Evolutionary conservation across 2,329 filamentous ascomycete species (phyloP), one percentile per base, ranked within the genome.

Genomic region (Massarina eburnea): DNA sequence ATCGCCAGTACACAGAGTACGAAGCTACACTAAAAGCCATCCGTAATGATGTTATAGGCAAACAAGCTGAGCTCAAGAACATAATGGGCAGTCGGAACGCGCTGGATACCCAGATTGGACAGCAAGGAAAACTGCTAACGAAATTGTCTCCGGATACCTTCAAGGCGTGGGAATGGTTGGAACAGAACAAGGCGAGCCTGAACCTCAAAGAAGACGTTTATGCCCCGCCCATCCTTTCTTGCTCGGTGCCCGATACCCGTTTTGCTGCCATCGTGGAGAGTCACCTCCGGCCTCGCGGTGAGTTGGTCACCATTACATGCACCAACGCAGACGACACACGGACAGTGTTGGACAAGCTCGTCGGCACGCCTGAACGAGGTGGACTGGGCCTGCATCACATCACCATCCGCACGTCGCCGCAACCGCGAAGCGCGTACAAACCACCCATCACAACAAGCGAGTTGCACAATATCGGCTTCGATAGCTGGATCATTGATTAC

Each of bases 121-220:
- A 73, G n/a, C 68, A 52, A 18, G 67, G 75, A 19, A 79, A 74
- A 15, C 76, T 96, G 12, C 78, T 99, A 43, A 76, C 75, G 41
- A 76, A 65, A 5, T 14, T 79, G 0, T 86, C 85, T 9, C 64
- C 64, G 0, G 88, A 96, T 45, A 82, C 86, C 2, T 80, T 80
- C 9, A 74, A 66, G 54, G 90, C 85, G 2, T 96, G 89, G 84
- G 77, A 84, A 33, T 99, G 92, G 91, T 79, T 97, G 41, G 80
- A 89, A 61, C 68, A 82, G 2, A 83, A 99, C 64, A 79, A 79
- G 48, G 65, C 78, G 43, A 46, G 27, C 2, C 39, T 69, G 1
- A 70, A 80, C 39, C 94, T 96, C 53, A 81, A 88, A 61, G 83
- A 86, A 54, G 79, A 86, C 46, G 84, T 96, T 4, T 90, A 87